phyloP scores from a whole-genome alignment of 495 filamentous ascomycete species.

The Achaetomiella virescens region DNA sequence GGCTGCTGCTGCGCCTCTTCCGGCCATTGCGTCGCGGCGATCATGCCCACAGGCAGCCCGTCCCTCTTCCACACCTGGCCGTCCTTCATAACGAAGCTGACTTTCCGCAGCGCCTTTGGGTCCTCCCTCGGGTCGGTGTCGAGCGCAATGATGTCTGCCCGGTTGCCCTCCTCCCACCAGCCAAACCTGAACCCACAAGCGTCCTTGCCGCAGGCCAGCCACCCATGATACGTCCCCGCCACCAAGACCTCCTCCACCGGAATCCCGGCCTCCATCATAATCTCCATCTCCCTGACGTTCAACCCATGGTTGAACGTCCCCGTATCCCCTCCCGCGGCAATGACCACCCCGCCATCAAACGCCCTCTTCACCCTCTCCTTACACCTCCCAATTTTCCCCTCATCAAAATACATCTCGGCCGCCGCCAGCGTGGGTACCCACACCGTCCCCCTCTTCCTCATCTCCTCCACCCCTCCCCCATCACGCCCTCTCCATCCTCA shows the following conservation, averaged over 20 bases:
- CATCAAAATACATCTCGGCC: constrained; percentile 22
- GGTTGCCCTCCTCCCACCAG: constrained; percentile 39
- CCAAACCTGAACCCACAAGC: constrained; percentile 45
- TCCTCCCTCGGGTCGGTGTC: constrained; percentile 34
- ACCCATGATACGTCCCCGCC: constrained; percentile 42
- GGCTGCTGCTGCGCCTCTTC: constrained; percentile 2
- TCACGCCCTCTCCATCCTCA: constrained; percentile 29
- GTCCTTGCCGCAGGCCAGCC: constrained; percentile 48
- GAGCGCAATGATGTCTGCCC: constrained; percentile 46
- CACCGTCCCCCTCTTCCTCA: constrained; percentile 36
- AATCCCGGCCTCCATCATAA: constrained; percentile 46
- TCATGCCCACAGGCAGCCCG: constrained; percentile 18
- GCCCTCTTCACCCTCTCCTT: constrained; percentile 23
- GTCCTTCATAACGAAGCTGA: constrained; percentile 50
- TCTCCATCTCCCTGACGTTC: constrained; percentile 44
- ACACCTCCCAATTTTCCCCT: constrained; percentile 21
- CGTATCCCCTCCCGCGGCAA: constrained; percentile 47
- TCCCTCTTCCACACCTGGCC: constrained; percentile 36
- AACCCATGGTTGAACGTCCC: constrained; percentile 47
- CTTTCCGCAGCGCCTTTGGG: constrained; percentile 35
- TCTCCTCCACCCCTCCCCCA: constrained; percentile 33
- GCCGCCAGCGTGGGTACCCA: constrained; percentile 48
- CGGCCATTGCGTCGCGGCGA: constrained; percentile 15
- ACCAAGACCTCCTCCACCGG: constrained; percentile 42
- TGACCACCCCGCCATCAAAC: constrained; percentile 33